Base-by-base conservation (phyloP, 2,329 filamentous ascomycete species). In the Aureobasidium vineae region DNA sequence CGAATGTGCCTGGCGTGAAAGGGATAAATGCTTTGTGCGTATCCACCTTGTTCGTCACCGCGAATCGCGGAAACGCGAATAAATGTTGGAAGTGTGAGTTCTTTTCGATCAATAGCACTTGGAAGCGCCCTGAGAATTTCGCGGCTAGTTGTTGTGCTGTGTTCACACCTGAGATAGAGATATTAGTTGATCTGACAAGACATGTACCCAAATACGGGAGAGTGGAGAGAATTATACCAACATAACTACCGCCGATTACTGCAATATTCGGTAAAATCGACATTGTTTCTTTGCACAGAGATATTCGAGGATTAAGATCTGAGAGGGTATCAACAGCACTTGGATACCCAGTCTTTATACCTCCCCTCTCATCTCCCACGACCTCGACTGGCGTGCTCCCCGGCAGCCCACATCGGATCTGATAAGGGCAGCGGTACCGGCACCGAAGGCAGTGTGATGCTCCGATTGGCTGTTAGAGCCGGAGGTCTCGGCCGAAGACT, bases 1-100 rank as follows among this genome's bases (percentile, higher is more conserved):
- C 41, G 38, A 66, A 66, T 0, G 63, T 57, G 19, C 63, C 66
- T 5, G 66, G 66, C 3, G 43, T 31, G 5, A 63, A 66, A 2
- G 66, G 66, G 21, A 68, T 68, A 33, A 68, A 68, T 7, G 66
- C 66, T 21, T 66, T 66, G 15, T 61, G 63, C 7, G 66, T 66
- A 15, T 68, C 66, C 8, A 66, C 63, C 5, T 33, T 50, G 16
- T 21, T 56, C 7, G 56, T 60, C 33, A 68, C 63, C 41, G 61
- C 63, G n/a, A 66, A 68, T 21, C 66, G 31, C 2, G 66, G 66
- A 28, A 68, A 68, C 0, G 63, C 63, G 23, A 68, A 68, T 21
- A 66, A 41, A 52, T 66, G 63, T 26, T 68, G 63, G 40, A 68
- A 68, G 33, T 68, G 66, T 8, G 66, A 68, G 52, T 68, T 68